Evolutionary conservation across 1,284 basidiomycete genomes (phyloP).

Genomic region (Puccinia horiana): DNA sequence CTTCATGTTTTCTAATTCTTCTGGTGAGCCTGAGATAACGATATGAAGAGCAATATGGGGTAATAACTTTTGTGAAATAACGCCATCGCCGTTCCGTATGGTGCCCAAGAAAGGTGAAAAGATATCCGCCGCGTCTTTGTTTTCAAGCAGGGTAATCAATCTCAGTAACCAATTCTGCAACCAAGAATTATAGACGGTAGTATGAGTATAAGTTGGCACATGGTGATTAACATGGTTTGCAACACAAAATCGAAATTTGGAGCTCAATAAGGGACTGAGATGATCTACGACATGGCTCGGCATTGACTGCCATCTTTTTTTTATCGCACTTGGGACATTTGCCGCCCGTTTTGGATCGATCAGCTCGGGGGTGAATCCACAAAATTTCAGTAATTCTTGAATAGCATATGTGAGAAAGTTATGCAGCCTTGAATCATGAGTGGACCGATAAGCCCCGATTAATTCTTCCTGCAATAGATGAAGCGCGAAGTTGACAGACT

Average conservation of each 20-base stretch:
- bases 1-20: slow-evolving; percentile 69
- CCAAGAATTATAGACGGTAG: slow-evolving; percentile 90
- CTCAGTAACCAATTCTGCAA: slow-evolving; percentile 83
- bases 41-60: slow-evolving; percentile 89
- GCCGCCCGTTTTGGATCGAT: slow-evolving; percentile 61
- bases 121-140: slow-evolving; percentile 66
- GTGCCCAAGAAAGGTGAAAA: slow-evolving; percentile 79
- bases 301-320: slow-evolving; percentile 74
- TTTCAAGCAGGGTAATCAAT: slow-evolving; percentile 69
- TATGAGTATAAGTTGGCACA: slow-evolving; percentile 72
- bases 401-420: slow-evolving; percentile 85
- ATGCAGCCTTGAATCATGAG: slow-evolving; percentile 91
- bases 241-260: slow-evolving; percentile 64
- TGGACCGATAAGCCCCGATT: slow-evolving; percentile 87
- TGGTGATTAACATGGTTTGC: slow-evolving; percentile 58
- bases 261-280: slow-evolving; percentile 80
- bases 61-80: slow-evolving; percentile 83
- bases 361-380: slow-evolving; percentile 76
- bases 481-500: slow-evolving; percentile 77
- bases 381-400: slow-evolving; percentile 86
- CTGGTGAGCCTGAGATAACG: slow-evolving; percentile 72
- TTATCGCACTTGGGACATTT: slow-evolving; percentile 66
- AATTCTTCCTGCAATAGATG: slow-evolving; percentile 84
- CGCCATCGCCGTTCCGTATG: slow-evolving; percentile 83
- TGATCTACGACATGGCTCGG: slow-evolving; percentile 85